Base-by-base conservation (phyloP, 75 land plant genomes). In the Pinus taeda region DNA sequence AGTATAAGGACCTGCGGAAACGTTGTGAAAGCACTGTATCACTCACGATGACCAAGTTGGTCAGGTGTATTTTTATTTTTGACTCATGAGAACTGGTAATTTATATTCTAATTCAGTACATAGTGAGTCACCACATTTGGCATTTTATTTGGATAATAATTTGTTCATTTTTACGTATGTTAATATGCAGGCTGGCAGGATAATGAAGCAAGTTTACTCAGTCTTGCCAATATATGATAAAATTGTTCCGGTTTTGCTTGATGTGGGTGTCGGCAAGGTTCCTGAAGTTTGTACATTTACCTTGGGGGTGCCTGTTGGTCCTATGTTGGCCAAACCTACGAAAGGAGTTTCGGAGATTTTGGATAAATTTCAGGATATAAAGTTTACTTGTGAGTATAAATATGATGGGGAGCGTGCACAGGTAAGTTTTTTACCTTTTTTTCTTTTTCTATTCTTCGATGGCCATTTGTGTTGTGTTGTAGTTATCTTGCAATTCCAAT, bases 361-460 rank as follows among this genome's bases (percentile, higher is more conserved):
- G 30, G 92, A 95, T 63, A 97, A 97, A 75, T 97, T 97, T 70
- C 99, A 97, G 71, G 93, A 91, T 55, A 87, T 80, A 66, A 93
- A 85, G 26, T 97, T 87, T 61, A 92, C 98, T 12, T 95, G 99
- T 83, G 99, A 97, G 81, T 97, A 97, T 80, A 97, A 97, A 77
- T 97, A 97, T 86, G 99, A 97, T 82, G 99, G 99, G 55, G 99
- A 97, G 64, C 88, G 99, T 59, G 99, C 99, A 22, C 99, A 97
- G 93, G 98, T 96, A 79, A 74, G 22, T 69, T 76, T 15, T 75
- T 76, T 7, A 33, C 33, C 2, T 33, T 33, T 33, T 33, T 33
- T 33, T 30, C 33, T 30, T 30, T 0, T 33, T 33, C 33, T 33
- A 33, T 33, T 14, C 9, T 11, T n/a, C 1, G 18, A 58, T 22